A percentile compares a stretch with the other conserved stretches of the same genome.
Conservation (phyloP, 352 stramenopile species). For the Phytophthora niederhauseri region DNA sequence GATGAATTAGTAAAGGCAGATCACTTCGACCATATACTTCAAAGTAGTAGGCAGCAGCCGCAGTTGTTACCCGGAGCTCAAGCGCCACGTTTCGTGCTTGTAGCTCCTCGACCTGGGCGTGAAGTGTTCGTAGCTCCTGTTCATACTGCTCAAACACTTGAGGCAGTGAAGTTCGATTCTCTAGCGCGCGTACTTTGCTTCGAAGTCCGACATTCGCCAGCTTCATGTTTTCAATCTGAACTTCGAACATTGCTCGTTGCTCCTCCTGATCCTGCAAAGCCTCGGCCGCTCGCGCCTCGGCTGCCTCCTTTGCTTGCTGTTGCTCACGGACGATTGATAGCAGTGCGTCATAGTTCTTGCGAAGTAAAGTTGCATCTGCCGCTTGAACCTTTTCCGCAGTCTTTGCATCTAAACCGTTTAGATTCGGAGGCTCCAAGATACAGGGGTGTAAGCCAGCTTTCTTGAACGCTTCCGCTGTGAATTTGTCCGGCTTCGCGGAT, state of each 20-base stretch:
- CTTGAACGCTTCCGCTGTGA: slow-evolving; percentile 22
- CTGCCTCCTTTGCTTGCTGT: slow-evolving; percentile 60
- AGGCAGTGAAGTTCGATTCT: slow-evolving; percentile 50
- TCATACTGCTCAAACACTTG: slow-evolving; percentile 82
- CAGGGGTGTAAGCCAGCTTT: slow-evolving; percentile 35
- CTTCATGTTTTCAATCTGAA: slow-evolving; percentile 85
- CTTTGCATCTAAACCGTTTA: slow-evolving; percentile 58
- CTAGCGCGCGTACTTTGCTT: slow-evolving; percentile 71
- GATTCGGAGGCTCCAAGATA: slow-evolving; percentile 45
- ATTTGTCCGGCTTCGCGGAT: slow-evolving; percentile 10
- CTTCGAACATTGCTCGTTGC: slow-evolving; percentile 52
- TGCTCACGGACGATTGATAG: slow-evolving; percentile 80
- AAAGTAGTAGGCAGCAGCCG: neutral
- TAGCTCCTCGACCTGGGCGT: slow-evolving; percentile 62
- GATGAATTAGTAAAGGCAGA: neutral
- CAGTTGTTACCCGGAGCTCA: slow-evolving; percentile 54
- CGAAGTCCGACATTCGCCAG: slow-evolving; percentile 60
- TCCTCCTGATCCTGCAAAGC: slow-evolving; percentile 61
- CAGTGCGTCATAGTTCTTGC: slow-evolving; percentile 81
- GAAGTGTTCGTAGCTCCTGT: slow-evolving; percentile 56
- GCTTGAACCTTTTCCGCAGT: slow-evolving; percentile 61
- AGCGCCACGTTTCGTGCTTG: slow-evolving; percentile 67
- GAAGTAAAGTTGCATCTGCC: slow-evolving; percentile 64
- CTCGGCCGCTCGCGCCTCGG: slow-evolving; percentile 51
- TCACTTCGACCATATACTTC: neutral